Evolutionary conservation across 805 yeast genomes (phyloP), one percentile per base, ranked within the genome.

Genomic region (Priceomyces medius): DNA sequence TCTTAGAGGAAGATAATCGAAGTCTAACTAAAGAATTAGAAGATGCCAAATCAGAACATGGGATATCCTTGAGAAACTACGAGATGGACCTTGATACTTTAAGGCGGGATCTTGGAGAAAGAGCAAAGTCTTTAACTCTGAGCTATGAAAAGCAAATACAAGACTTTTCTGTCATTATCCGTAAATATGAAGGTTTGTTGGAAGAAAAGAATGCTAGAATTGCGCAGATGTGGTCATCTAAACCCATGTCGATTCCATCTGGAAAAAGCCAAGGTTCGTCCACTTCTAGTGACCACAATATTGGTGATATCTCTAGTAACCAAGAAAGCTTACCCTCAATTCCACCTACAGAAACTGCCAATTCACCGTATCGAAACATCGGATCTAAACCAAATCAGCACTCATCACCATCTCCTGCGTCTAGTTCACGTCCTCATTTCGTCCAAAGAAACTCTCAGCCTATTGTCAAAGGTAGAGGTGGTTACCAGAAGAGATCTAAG

Each of bases 401-500:
- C 23, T 9, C 14, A 18, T 32, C 19, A 26, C 31, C 34, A 35
- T 10, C 7, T 24, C 20, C 31, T 7, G 19, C 16, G 12, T 4
- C 38, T 5, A 17, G 2, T 16, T 8, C 29, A n/a, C 17, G 23
- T 10, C 24, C 35, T 3, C 23, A 19, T 3, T 20, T 32, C 23
- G 26, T 19, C 45, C 23, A 32, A 8, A 32, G 19, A 16, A 43
- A 47, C 14, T 29, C 47, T 6, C 55, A 44, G n/a, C 73, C 74
- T 0, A 64, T 64, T 7, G 48, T 70, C 35, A 63, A 58, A 43
- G 75, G 75, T 9, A 60, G 75, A 45, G 75, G 75, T 2, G 75
- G 75, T 0, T 66, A 65, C 46, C 75, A 70, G 44, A 70, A 68
- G 48, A 48, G 75, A 40, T 55, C 71, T 1, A 68, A 64, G 48